These are phyloP conservation scores for Flaveria floridana DNA, from an alignment of 140 eudicot species.

Conservation along the genomic window DNA sequence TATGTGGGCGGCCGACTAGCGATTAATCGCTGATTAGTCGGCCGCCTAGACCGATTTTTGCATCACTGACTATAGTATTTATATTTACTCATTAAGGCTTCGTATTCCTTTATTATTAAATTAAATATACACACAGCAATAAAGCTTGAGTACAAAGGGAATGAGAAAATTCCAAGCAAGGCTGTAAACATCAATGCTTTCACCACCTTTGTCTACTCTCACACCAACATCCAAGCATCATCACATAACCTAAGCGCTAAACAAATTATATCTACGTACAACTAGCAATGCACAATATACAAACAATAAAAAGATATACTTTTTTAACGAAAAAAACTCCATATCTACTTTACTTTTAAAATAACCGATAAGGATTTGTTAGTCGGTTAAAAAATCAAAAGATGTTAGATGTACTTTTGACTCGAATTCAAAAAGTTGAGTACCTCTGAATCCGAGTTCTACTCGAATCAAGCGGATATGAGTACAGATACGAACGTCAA, in stretches of 20 bases:
- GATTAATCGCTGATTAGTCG: no score
- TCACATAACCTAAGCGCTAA: not conserved
- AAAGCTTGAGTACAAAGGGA: not conserved
- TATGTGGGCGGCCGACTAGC: no score
- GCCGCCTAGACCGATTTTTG: no score
- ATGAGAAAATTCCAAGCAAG: constrained; percentile 17
- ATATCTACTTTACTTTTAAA: no score
- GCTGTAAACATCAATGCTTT: constrained; percentile 25
- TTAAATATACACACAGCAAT: no score
- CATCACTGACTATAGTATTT: no score
- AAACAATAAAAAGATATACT: not conserved
- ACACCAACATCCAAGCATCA: constrained; percentile 24
- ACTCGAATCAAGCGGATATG: constrained; percentile 6
- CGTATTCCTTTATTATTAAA: no score
- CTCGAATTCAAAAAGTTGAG: not conserved
- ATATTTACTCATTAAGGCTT: no score
- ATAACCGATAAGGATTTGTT: no score
- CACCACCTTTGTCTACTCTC: constrained; percentile 20
- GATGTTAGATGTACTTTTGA: not conserved
- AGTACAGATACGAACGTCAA: constrained; percentile 4
- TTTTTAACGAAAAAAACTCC: no score
- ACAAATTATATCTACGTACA: constrained; percentile 11
- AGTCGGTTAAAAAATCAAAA: no score
- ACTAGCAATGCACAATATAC: not conserved
- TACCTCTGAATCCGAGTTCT: not conserved